These are phyloP conservation scores for Boletus tomentosulus DNA, from an alignment of 768 basidiomycete species.

Conservation along the genomic window DNA sequence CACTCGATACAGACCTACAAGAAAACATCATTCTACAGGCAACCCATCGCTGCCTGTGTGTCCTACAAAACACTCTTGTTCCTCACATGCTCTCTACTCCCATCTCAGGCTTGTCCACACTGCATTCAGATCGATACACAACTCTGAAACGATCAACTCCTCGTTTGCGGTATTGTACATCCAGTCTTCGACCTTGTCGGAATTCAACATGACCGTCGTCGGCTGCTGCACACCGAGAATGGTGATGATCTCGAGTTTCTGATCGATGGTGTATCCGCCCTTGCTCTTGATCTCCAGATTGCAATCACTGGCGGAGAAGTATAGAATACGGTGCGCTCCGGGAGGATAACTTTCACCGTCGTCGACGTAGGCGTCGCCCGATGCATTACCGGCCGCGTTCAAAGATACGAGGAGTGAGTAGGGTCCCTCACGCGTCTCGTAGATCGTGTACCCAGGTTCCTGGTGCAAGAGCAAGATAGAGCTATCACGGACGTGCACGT, in stretches of 20 bases:
- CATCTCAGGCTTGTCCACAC: slow-evolving; percentile 32
- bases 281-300: slow-evolving; percentile 35
- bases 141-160: slow-evolving; percentile 38
- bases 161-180: slow-evolving; percentile 36
- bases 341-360: slow-evolving; percentile 44
- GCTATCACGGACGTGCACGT: slow-evolving; percentile 68
- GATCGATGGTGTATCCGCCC: slow-evolving; percentile 34
- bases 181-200: slow-evolving; percentile 34
- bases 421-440: slow-evolving; percentile 58
- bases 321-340: background rate
- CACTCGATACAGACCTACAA: too few relatives aligned
- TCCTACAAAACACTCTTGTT: too few relatives aligned
- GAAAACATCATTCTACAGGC: too few relatives aligned
- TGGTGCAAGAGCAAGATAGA: slow-evolving; percentile 61
- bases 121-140: slow-evolving; percentile 43
- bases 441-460: slow-evolving; percentile 61
- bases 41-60: too few relatives aligned
- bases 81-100: slow-evolving; percentile 23
- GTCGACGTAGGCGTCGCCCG: slow-evolving; percentile 63
- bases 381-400: slow-evolving; percentile 43
- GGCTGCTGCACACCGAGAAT: slow-evolving; percentile 55
- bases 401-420: slow-evolving; percentile 62
- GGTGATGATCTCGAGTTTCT: slow-evolving; percentile 49
- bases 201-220: slow-evolving; percentile 36
- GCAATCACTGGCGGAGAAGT: background rate